Percentiles rank a stretch among this genome's conserved stretches.
These are phyloP conservation scores for Phytopythium aichiense DNA, from an alignment of 352 stramenopile genomes.

Conservation along the genomic window DNA sequence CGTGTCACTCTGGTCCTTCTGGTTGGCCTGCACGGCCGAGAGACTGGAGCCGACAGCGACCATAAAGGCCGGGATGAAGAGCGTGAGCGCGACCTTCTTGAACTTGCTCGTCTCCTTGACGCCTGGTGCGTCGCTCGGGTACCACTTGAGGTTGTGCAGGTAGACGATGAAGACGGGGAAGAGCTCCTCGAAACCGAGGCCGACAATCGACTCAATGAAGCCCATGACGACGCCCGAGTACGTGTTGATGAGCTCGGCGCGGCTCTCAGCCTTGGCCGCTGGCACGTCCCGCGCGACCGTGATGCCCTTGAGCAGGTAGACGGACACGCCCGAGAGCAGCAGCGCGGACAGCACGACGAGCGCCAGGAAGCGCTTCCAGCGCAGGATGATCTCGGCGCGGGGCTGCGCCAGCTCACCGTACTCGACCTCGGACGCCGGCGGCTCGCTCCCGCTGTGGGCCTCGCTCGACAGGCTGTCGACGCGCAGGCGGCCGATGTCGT, in stretches of 20 bases:
- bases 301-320: constrained; percentile 34
- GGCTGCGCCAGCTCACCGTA: constrained; percentile 34
- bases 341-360: constrained; percentile 38
- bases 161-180: constrained; percentile 64
- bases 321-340: constrained; percentile 36
- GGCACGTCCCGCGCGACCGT: constrained; percentile 21
- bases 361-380: constrained; percentile 50
- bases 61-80: constrained; percentile 55
- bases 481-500: constrained; percentile 21
- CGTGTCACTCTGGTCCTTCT: constrained; percentile 27
- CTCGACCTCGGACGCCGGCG: constrained; percentile 13
- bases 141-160: constrained; percentile 59
- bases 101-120: constrained; percentile 43
- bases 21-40: constrained; percentile 53
- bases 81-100: constrained; percentile 53
- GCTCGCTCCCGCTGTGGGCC: background rate
- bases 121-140: constrained; percentile 35
- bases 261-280: constrained; percentile 19
- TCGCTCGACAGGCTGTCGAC: constrained; percentile 24
- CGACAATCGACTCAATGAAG: constrained; percentile 48
- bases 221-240: constrained; percentile 63
- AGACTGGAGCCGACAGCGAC: constrained; percentile 47
- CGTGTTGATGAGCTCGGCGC: constrained; percentile 37
- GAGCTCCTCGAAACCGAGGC: constrained; percentile 39
- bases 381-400: constrained; percentile 52